These are phyloP conservation scores for Kodamaea kakaduensis DNA, from an alignment of 805 yeast genomes.

Conservation along the genomic window DNA sequence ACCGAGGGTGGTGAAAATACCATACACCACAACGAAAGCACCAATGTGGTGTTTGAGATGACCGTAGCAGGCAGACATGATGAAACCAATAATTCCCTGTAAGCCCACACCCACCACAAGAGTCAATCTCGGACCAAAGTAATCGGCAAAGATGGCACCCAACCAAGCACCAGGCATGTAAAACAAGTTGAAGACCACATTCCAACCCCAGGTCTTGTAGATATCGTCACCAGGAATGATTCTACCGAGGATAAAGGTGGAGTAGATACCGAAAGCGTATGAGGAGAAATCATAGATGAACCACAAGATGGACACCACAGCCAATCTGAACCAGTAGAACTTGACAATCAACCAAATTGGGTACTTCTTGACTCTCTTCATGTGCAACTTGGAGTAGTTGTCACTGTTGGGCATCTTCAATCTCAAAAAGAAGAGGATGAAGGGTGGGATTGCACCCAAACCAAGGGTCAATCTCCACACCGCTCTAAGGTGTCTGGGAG, in stretches of 20 bases:
- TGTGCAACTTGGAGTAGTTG: slow-evolving; percentile 62
- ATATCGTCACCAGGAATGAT: slow-evolving; percentile 58
- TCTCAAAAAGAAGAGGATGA: slow-evolving; percentile 71
- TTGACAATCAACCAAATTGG: slow-evolving; percentile 70
- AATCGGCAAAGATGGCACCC: slow-evolving; percentile 78
- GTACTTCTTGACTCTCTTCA: slow-evolving; percentile 50
- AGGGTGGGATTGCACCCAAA: slow-evolving; percentile 83
- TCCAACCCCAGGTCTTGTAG: slow-evolving; percentile 84
- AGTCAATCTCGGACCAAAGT: slow-evolving; percentile 81
- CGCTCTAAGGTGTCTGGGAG: slow-evolving; percentile 61
- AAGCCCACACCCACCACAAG: slow-evolving; percentile 58
- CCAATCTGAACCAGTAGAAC: slow-evolving; percentile 78
- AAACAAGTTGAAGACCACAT: slow-evolving; percentile 78
- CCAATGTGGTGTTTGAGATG: slow-evolving; percentile 57
- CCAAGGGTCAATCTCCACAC: slow-evolving; percentile 92
- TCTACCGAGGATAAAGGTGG: slow-evolving; percentile 61
- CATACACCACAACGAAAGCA: slow-evolving; percentile 79
- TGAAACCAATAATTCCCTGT: slow-evolving; percentile 76
- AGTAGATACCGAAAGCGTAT: slow-evolving; percentile 83
- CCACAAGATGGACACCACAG: slow-evolving; percentile 75
- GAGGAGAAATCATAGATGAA: slow-evolving; percentile 83
- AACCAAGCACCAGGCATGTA: slow-evolving; percentile 85
- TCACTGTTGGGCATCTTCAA: slow-evolving; percentile 69
- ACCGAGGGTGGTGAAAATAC: slow-evolving; percentile 80
- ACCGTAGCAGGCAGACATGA: slow-evolving; percentile 70